Evolutionary conservation across 345 rosid species (phyloP), one percentile per base, ranked within the genome.

Genomic region (Alliaria petiolata): DNA sequence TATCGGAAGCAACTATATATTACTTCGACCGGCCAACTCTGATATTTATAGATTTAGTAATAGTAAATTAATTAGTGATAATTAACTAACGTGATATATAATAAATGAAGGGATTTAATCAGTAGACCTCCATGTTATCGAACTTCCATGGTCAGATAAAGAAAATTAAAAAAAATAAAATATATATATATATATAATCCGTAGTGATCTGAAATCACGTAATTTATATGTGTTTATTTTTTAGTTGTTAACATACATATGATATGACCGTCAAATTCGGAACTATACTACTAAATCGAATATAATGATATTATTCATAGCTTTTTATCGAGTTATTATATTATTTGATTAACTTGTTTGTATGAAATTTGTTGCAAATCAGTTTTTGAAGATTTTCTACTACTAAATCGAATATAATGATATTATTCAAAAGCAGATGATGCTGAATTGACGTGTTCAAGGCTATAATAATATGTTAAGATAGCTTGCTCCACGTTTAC

Each of bases 401-500:
- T n/a, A n/a, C 50, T 53, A 20, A 52, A 51, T n/a, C 28, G 20
- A 16, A 47, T 25, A 59, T 28, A 15, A n/a, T 40, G 26, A 42
- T 71, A 9, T 44, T 25, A 15, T 45, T 46, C 7, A 22, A 47
- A 65, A 46, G 30, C 19, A 39, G 33, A 25, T 46, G 45, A 30
- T 28, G 17, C 4, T 16, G 25, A 33, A 44, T 19, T 16, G 52
- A 38, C 77, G 14, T 35, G 28, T 65, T 33, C 54, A 73, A 54
- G 43, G 22, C 22, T 22, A 22, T 22, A 22, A 55, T 15, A 25
- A 8, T 65, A 64, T 31, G 22, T 17, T 66, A 35, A 38, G 64
- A 45, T 52, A 61, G 79, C 69, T 76, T 76, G 65, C 26, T 52
- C 75, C 70, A 76, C 16, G 79, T 62, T 75, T 44, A 51, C 69